Evolutionary conservation across 2,329 filamentous ascomycete species (phyloP).

Genomic region (Trichoderma pleuroti): DNA sequence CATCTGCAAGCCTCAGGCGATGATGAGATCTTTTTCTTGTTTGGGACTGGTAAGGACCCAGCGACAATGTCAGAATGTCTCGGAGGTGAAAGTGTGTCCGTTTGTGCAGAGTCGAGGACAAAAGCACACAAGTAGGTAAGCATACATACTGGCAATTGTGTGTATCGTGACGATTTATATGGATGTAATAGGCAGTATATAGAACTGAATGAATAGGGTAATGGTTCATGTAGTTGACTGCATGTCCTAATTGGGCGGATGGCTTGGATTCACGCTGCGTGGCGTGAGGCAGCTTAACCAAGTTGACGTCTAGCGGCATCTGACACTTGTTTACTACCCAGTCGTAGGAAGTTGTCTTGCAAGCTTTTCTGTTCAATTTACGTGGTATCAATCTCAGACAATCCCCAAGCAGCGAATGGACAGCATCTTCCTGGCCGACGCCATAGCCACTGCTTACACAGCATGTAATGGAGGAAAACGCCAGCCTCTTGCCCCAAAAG

Average conservation of each 20-base stretch:
- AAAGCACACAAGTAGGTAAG: not conserved
- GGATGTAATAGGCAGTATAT: not conserved
- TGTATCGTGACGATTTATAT: not conserved
- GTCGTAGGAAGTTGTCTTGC: too few relatives aligned
- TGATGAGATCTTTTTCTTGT: not conserved
- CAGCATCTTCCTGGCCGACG: not conserved
- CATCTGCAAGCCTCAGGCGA: not conserved
- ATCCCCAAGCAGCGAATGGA: not conserved
- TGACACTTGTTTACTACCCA: not conserved
- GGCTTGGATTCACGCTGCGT: not conserved
- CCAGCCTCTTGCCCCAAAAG: not conserved
- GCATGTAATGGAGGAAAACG: not conserved
- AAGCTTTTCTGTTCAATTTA: not conserved
- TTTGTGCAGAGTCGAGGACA: not conserved
- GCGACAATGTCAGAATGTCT: not conserved
- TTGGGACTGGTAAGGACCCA: not conserved
- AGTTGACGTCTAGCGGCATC: not conserved
- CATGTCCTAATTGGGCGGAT: not conserved
- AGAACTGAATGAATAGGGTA: not conserved
- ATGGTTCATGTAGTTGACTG: not conserved
- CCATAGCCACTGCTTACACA: not conserved
- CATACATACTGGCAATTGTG: not conserved
- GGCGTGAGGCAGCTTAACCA: constrained; percentile 1
- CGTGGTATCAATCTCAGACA: not conserved
- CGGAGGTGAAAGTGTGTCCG: not conserved